Conservation (phyloP, 225 moss, liverwort and hornwort genomes). For the Thuidium tamariscinum region DNA sequence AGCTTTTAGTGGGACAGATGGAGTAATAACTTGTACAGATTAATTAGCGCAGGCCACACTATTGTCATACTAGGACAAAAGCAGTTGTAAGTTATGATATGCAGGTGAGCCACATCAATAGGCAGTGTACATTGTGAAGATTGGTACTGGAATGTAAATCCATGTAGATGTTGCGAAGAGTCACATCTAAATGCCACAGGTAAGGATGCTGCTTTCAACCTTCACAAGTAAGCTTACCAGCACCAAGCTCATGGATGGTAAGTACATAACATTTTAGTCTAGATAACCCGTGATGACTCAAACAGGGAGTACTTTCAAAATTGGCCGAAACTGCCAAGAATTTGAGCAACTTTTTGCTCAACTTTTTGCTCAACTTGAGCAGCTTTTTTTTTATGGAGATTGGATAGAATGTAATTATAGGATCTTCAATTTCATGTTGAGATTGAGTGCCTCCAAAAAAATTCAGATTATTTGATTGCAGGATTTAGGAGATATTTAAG, state of each 20-base stretch:
- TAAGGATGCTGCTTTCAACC: neutral
- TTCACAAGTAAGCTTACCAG: neutral
- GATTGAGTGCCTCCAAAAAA: too few species aligned
- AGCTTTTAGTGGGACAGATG: too few species aligned
- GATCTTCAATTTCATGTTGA: too few species aligned
- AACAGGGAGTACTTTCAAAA: too few species aligned
- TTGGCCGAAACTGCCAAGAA: too few species aligned
- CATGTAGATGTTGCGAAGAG: neutral
- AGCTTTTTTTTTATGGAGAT: too few species aligned
- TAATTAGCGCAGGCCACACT: neutral
- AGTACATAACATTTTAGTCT: neutral
- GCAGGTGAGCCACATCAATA: neutral
- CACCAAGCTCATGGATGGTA: neutral
- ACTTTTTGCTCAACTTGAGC: too few species aligned
- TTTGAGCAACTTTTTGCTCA: too few species aligned
- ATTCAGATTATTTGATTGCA: too few species aligned
- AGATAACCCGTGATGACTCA: too few species aligned
- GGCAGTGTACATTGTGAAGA: neutral
- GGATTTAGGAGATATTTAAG: too few species aligned
- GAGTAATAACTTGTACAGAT: neutral
- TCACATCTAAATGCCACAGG: neutral
- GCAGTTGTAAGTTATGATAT: neutral
- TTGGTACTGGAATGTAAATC: neutral
- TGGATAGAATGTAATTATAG: too few species aligned
- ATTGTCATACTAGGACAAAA: neutral